Percentiles rank a stretch among this genome's conserved stretches.
These are phyloP conservation scores for Silene coronaria DNA, from an alignment of 179 eudicot species.

Conservation along the genomic window DNA sequence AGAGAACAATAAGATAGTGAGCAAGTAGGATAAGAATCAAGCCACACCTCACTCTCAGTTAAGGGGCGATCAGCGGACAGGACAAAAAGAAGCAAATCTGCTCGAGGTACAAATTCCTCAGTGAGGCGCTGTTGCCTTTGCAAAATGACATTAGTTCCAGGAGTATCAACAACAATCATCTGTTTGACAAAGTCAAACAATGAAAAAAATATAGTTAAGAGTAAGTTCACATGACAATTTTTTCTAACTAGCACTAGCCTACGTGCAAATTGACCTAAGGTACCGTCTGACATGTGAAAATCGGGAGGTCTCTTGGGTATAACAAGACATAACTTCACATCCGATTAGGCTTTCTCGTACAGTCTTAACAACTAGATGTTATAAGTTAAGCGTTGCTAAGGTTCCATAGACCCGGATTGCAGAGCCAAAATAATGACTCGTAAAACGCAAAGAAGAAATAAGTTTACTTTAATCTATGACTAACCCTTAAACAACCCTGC, in stretches of 20 bases:
- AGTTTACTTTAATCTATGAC: too few species aligned
- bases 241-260: background rate
- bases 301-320: too few species aligned
- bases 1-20: background rate
- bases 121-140: slow-evolving; percentile 96
- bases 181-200: slow-evolving; percentile 26
- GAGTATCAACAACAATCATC: slow-evolving; percentile 97
- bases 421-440: too few species aligned
- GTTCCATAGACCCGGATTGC: too few species aligned
- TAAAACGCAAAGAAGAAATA: too few species aligned
- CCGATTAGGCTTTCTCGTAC: too few species aligned
- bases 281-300: too few species aligned
- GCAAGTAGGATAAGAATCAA: slow-evolving; percentile 15
- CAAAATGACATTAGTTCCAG: slow-evolving; percentile 98
- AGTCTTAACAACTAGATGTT: too few species aligned
- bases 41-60: slow-evolving; percentile 90
- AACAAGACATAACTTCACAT: too few species aligned
- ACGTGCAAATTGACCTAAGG: too few species aligned
- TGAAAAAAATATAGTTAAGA: background rate
- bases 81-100: slow-evolving; percentile 91
- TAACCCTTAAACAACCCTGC: too few species aligned
- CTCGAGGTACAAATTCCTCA: slow-evolving; percentile 97
- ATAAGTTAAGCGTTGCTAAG: too few species aligned
- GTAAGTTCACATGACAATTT: background rate
- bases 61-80: slow-evolving; percentile 96